Evolutionary conservation across 1,284 basidiomycete species (phyloP).

Genomic region (Leccinum pseudoinsigne): DNA sequence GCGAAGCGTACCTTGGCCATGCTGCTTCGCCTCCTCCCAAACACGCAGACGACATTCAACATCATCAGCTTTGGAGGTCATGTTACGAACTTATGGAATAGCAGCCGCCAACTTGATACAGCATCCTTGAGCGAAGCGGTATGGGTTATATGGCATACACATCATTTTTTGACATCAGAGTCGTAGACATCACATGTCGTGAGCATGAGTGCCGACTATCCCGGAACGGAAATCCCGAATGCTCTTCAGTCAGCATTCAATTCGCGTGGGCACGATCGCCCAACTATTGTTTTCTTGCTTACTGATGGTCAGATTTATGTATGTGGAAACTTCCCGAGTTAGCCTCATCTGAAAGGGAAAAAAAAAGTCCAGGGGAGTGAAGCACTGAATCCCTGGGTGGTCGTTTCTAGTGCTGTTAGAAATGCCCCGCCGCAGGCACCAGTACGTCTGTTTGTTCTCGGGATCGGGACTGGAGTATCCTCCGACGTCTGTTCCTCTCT

Average conservation of each 20-base stretch:
- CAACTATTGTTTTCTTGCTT: too few relatives aligned
- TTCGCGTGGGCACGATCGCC: too few relatives aligned
- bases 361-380: too few relatives aligned
- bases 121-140: constrained; percentile 41
- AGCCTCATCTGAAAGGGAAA: not conserved
- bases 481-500: constrained; percentile 50
- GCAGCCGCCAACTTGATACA: constrained; percentile 37
- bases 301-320: too few relatives aligned
- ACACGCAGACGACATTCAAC: constrained; percentile 40
- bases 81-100: constrained; percentile 36
- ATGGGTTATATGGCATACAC: constrained; percentile 16
- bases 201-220: too few relatives aligned
- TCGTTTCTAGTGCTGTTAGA: constrained; percentile 35
- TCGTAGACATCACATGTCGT: too few relatives aligned
- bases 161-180: too few relatives aligned
- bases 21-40: constrained; percentile 37
- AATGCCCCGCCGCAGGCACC: constrained; percentile 27
- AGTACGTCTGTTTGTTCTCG: constrained; percentile 53
- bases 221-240: too few relatives aligned
- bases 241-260: too few relatives aligned
- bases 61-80: constrained; percentile 48
- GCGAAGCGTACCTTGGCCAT: constrained; percentile 38
- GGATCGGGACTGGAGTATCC: constrained; percentile 53
- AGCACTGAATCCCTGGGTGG: constrained; percentile 14
- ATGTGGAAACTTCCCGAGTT: not conserved